Evolutionary conservation across 2,329 filamentous ascomycete genomes (phyloP).

Genomic region (Diplodia scrobiculata): DNA sequence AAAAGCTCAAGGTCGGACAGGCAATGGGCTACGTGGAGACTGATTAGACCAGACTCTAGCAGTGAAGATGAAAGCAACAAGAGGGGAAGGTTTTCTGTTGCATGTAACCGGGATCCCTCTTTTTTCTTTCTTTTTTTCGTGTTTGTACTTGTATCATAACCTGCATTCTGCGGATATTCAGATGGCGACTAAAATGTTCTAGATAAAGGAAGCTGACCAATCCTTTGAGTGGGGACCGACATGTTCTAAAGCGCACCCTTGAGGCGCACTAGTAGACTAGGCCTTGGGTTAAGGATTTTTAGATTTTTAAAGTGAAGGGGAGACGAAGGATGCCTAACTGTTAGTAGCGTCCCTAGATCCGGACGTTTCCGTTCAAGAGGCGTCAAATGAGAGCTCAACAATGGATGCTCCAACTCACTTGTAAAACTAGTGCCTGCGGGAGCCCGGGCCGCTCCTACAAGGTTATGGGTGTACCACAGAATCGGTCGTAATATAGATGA

Average conservation of each 20-base stretch:
- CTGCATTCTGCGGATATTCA: background rate
- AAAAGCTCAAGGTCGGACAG: conserved; percentile 86
- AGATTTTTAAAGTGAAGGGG: background rate
- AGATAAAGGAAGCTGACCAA: background rate
- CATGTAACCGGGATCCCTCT: background rate
- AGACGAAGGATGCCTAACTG: background rate
- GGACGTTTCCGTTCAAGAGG: background rate
- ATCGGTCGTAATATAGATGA: background rate
- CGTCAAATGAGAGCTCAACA: background rate
- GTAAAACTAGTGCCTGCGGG: background rate
- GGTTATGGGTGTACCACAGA: background rate
- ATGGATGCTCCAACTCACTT: background rate
- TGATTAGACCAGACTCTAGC: conserved; percentile 6
- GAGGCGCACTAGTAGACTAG: background rate
- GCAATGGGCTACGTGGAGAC: conserved; percentile 74
- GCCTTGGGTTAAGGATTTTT: background rate
- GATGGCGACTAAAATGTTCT: background rate
- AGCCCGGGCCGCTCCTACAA: background rate
- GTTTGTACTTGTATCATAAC: background rate
- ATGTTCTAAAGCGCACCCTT: background rate
- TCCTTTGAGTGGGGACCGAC: background rate
- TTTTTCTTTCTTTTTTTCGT: background rate
- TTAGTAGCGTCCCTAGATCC: background rate
- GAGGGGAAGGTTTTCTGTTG: background rate
- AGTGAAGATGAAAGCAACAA: background rate